A percentile compares a stretch with the other conserved stretches of the same genome.
Conservation (phyloP, 2,329 filamentous ascomycete species). For the Trichoderma atroviride region DNA sequence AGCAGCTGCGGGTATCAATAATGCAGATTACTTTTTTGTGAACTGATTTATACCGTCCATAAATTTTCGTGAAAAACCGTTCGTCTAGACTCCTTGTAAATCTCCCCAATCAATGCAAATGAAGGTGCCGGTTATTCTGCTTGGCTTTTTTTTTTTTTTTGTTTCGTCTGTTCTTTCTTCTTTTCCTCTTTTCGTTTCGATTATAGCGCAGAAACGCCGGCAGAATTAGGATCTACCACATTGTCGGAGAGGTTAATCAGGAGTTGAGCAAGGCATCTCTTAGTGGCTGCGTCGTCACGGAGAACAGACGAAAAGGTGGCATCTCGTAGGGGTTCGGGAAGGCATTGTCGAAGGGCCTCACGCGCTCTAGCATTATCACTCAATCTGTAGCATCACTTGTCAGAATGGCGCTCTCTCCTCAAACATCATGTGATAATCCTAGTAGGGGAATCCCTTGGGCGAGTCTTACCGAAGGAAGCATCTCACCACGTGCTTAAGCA, state of each 20-base stretch:
- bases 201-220: constrained; percentile 42
- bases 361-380: constrained; percentile 96
- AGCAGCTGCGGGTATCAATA: constrained; percentile 38
- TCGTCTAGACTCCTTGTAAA: constrained; percentile 33
- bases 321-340: constrained; percentile 97
- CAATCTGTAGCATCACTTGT: constrained; percentile 58
- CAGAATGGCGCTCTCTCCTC: constrained; percentile 26
- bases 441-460: not conserved
- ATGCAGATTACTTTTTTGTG: constrained; percentile 40
- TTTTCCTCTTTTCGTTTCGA: constrained; percentile 7
- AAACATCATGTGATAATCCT: not conserved
- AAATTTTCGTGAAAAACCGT: constrained; percentile 33
- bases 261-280: constrained; percentile 94
- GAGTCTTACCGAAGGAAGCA: constrained; percentile 86
- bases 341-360: constrained; percentile 91
- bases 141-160: not conserved
- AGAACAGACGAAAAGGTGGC: constrained; percentile 96
- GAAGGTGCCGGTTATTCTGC: not conserved
- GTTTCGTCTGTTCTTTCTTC: not conserved
- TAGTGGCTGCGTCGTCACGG: constrained; percentile 94
- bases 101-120: constrained; percentile 29
- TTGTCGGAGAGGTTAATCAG: constrained; percentile 95
- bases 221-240: constrained; percentile 57
- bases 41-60: constrained; percentile 36
- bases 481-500: constrained; percentile 95